Conservation (phyloP, 164 flowering plant genomes). For the Brasenia schreberi region DNA sequence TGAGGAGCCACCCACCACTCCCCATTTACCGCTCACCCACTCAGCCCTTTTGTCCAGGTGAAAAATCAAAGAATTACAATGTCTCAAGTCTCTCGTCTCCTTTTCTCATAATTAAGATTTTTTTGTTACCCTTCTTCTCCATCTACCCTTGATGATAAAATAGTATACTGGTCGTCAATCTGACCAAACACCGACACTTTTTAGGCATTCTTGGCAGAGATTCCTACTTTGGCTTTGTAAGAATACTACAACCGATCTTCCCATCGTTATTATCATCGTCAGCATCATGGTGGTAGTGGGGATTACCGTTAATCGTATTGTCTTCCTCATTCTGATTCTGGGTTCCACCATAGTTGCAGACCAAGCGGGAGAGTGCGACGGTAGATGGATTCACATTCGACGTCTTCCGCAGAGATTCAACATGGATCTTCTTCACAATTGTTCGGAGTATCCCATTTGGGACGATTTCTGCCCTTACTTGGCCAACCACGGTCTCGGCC, state of each 20-base stretch:
- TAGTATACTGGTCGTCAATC: background rate
- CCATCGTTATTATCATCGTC: background rate
- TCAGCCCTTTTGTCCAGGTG: background rate
- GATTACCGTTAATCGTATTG: background rate
- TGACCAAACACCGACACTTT: background rate
- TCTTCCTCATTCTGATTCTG: background rate
- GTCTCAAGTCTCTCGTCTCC: background rate
- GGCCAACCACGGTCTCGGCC: constrained; percentile 85
- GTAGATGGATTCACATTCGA: constrained; percentile 68
- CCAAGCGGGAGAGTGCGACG: constrained; percentile 24
- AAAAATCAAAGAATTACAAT: too few relatives aligned
- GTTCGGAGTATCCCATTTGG: constrained; percentile 54
- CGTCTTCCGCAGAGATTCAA: constrained; percentile 73
- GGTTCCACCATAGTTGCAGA: background rate
- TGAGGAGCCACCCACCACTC: background rate
- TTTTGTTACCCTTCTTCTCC: background rate
- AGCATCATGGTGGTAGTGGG: background rate
- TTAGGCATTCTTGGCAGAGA: background rate
- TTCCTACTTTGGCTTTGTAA: background rate
- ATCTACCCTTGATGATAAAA: background rate
- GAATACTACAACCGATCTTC: background rate
- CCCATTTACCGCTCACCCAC: background rate
- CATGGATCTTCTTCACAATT: constrained; percentile 47
- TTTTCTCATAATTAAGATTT: background rate
- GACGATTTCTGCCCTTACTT: constrained; percentile 59